A percentile compares a stretch with the other conserved stretches of the same genome.
Conservation (phyloP, 2,329 filamentous ascomycete genomes). For the Claviceps sp. region DNA sequence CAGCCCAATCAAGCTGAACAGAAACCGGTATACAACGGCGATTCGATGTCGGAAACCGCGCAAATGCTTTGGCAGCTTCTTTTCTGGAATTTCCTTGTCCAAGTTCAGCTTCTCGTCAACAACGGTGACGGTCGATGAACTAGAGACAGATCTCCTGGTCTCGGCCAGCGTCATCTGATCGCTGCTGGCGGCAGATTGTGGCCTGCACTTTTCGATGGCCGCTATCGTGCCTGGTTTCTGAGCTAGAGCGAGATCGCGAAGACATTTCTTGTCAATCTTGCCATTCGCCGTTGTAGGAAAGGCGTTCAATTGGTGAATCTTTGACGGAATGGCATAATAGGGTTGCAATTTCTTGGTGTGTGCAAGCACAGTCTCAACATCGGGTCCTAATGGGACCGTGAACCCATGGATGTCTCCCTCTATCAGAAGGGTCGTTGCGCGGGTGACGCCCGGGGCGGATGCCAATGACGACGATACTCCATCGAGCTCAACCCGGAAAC, state of each 20-base stretch:
- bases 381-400: conserved; percentile 24
- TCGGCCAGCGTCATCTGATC: conserved; percentile 14
- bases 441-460: conserved; percentile 30
- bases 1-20: conserved; percentile 40
- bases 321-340: conserved; percentile 40
- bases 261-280: conserved; percentile 39
- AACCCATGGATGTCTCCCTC: conserved; percentile 37
- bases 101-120: conserved; percentile 18
- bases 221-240: neutral
- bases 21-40: conserved; percentile 40
- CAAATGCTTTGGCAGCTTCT: conserved; percentile 24
- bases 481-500: conserved; percentile 48
- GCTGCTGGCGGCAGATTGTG: conserved; percentile 3
- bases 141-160: conserved; percentile 16
- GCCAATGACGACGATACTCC: conserved; percentile 39
- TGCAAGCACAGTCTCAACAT: conserved; percentile 23
- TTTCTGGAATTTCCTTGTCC: conserved; percentile 23
- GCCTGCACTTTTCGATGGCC: neutral
- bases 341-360: conserved; percentile 31
- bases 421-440: conserved; percentile 34
- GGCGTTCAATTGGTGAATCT: conserved; percentile 26
- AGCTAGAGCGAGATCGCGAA: conserved; percentile 21
- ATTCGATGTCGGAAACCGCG: conserved; percentile 29
- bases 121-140: conserved; percentile 18
- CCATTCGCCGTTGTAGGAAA: conserved; percentile 41